Base-by-base conservation (phyloP, 805 yeast species). In the Hemisphaericaspora nanyangensis region DNA sequence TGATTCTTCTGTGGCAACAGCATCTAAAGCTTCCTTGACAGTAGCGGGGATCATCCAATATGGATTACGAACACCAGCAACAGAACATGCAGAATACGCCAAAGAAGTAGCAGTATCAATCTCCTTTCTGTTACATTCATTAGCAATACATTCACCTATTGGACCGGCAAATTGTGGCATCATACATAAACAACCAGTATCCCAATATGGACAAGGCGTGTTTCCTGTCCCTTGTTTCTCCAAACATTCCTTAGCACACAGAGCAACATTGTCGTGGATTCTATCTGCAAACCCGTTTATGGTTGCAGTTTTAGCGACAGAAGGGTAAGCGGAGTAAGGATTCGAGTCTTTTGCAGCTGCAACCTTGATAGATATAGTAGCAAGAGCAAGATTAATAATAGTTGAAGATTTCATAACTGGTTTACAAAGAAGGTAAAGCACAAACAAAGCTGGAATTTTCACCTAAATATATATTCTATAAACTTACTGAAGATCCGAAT, bases 121-220 rank as follows among this genome's bases (percentile, higher is more conserved):
- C 15, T 61, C 58, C 13, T 42, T 30, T 42, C 70, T 69, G 19
- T 37, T 24, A 35, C 76, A 67, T 17, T 62, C 65, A 18, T 46
- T 44, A 20, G 56, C 64, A 28, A 72, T 63, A 58, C 72, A 67
- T 32, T 56, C 46, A 35, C 63, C 70, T 19, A 66, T 61, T 7
- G 42, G 44, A 22, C 59, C 58, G 31, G 51, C 55, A 55, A 61
- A 67, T 31, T 46, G 47, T 33, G 65, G 51, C 63, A 67, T 63
- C 29, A 64, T 66, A 59, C 72, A 67, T 38, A 67, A 58, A 54
- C 72, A 67, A n/a, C 72, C 72, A 33, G 71, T 58, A 48, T 67
- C 72, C 51, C 37, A 17, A 55, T 51, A 20, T 20, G 25, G 10
- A 44, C 73, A 67, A 35, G 71, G 71, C 15, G 70, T 63, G 29